A percentile compares a stretch with the other conserved stretches of the same genome.
Conservation (phyloP, 2,329 filamentous ascomycete species). For the Blastomyces emzantsi region DNA sequence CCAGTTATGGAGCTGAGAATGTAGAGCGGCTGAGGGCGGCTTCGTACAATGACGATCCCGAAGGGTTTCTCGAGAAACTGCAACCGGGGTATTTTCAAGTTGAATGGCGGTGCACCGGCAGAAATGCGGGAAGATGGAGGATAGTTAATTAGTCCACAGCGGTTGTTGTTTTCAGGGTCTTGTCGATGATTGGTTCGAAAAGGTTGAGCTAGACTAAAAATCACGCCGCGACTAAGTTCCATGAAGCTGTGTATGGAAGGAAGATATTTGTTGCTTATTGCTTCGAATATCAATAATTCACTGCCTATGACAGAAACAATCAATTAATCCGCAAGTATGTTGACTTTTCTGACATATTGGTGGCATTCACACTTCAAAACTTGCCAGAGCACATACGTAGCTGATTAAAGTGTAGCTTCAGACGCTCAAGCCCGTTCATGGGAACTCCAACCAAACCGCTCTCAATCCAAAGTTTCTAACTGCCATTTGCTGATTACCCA, state of each 20-base stretch:
- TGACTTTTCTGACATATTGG: not conserved
- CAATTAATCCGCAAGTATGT: not conserved
- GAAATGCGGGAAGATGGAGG: not conserved
- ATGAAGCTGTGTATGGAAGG: not conserved
- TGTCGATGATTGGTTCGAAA: not conserved
- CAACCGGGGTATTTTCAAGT: conserved; percentile 3
- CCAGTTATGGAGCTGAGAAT: conserved; percentile 36
- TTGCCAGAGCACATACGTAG: not conserved
- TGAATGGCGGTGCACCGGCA: conserved; percentile 1
- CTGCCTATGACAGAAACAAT: not conserved
- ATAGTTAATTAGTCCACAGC: not conserved
- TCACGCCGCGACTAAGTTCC: not conserved
- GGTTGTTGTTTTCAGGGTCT: not conserved
- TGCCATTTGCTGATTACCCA: conserved; percentile 5
- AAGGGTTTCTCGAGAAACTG: not conserved
- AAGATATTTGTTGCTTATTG: not conserved
- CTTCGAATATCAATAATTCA: not conserved
- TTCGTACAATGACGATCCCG: not conserved
- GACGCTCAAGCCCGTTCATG: not conserved
- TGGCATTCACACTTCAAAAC: not conserved
- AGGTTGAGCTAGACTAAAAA: not conserved
- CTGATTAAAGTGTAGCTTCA: not conserved
- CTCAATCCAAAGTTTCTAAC: not conserved
- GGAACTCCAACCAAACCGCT: not conserved
- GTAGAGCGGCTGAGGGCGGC: not conserved